Evolutionary conservation across 176 grass and related monocot genomes (phyloP).

Genomic region (Phoenix roebelenii): DNA sequence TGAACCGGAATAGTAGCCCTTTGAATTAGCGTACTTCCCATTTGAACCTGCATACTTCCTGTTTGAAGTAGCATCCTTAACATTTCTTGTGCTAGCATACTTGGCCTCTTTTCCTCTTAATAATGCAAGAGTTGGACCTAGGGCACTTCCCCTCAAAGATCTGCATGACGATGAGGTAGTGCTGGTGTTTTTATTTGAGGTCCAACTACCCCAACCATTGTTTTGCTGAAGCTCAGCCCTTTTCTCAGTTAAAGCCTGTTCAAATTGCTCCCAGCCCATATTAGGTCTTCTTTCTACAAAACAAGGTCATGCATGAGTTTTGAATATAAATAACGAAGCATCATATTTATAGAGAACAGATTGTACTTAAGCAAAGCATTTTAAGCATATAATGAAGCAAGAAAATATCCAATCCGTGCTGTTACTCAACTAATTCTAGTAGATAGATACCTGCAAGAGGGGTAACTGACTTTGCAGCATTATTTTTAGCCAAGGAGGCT

Average conservation of each 20-base stretch:
- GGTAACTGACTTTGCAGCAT: background rate
- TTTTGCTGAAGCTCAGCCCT: slow-evolving; percentile 34
- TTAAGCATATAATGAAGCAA: background rate
- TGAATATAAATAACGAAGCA: background rate
- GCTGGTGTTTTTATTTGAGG: slow-evolving; percentile 23
- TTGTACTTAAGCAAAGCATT: background rate
- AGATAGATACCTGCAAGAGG: slow-evolving; percentile 17
- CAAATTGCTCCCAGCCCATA: slow-evolving; percentile 31
- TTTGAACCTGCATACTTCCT: no score
- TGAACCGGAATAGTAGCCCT: no score
- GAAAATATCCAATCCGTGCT: background rate
- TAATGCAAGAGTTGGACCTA: slow-evolving; percentile 65
- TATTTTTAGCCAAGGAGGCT: slow-evolving; percentile 1
- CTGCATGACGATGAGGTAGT: slow-evolving; percentile 70
- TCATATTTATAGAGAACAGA: no score
- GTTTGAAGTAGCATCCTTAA: no score
- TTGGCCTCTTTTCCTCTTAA: slow-evolving; percentile 44
- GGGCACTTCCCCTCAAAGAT: slow-evolving; percentile 55
- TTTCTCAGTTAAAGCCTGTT: slow-evolving; percentile 24
- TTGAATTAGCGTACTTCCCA: no score
- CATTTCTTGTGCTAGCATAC: background rate
- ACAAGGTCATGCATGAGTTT: background rate
- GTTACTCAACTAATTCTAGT: no score
- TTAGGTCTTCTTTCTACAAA: slow-evolving; percentile 23
- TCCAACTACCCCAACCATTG: slow-evolving; percentile 43